phyloP scores from a whole-genome alignment of 306 rosid genomes.

The Prunus mongolica region DNA sequence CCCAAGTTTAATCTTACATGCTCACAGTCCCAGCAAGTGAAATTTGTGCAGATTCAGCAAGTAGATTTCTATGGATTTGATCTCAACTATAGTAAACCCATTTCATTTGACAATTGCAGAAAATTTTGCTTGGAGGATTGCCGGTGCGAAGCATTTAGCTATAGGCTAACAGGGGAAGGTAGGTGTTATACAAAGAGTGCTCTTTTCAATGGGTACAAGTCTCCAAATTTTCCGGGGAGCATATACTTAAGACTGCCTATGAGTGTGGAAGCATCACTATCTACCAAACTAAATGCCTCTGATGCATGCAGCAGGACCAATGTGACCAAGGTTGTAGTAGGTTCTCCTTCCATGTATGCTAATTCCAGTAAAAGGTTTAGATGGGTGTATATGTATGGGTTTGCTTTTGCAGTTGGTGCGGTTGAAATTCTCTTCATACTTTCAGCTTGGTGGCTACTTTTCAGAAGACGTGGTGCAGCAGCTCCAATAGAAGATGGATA shows the following conservation, averaged over 20 bases:
- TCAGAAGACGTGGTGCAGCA: slow-evolving; percentile 20
- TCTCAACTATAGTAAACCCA: neutral
- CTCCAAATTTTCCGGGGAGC: slow-evolving; percentile 30
- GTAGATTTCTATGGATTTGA: slow-evolving; percentile 57
- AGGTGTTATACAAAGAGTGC: slow-evolving; percentile 37
- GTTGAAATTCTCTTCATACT: slow-evolving; percentile 4
- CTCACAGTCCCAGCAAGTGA: neutral
- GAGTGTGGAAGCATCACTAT: neutral
- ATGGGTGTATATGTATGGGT: slow-evolving; percentile 11
- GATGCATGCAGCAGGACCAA: neutral
- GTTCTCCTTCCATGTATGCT: neutral
- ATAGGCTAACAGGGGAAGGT: slow-evolving; percentile 6
- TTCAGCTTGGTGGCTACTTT: slow-evolving; percentile 11
- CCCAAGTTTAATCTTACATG: slow-evolving; percentile 22
- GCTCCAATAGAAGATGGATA: slow-evolving; percentile 5
- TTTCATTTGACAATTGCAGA: slow-evolving; percentile 35
- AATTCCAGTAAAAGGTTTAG: neutral
- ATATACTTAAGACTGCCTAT: slow-evolving; percentile 33
- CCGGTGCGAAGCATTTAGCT: slow-evolving; percentile 45
- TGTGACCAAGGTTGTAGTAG: neutral
- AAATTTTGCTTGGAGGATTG: slow-evolving; percentile 32
- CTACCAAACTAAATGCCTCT: neutral
- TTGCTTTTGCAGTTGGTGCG: slow-evolving; percentile 10
- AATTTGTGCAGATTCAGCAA: slow-evolving; percentile 25
- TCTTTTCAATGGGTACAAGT: slow-evolving; percentile 36